Evolutionary conservation across 805 yeast species (phyloP).

Genomic region (Candida coleopterorum): DNA sequence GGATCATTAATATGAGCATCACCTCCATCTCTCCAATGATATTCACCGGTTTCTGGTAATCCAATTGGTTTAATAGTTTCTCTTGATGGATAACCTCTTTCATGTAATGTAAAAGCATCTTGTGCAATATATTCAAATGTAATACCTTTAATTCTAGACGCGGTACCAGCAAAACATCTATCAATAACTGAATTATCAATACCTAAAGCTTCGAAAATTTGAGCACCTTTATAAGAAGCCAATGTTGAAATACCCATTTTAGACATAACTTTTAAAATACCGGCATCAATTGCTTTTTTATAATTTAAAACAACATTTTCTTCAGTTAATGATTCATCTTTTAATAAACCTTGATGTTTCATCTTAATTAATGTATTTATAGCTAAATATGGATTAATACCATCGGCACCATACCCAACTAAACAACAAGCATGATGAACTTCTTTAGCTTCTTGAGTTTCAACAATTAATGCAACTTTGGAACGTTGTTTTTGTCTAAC

Average conservation of each 20-base stretch:
- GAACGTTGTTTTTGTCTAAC: slow-evolving; percentile 96
- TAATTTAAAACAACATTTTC: slow-evolving; percentile 69
- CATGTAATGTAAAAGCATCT: slow-evolving; percentile 92
- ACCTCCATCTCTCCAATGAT: slow-evolving; percentile 99
- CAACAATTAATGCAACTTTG: slow-evolving; percentile 84
- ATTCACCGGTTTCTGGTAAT: slow-evolving; percentile 93
- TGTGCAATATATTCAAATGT: slow-evolving; percentile 95
- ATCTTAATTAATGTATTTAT: slow-evolving; percentile 83
- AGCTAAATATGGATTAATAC: slow-evolving; percentile 88
- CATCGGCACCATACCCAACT: slow-evolving; percentile 97
- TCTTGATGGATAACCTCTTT: slow-evolving; percentile 83
- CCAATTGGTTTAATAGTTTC: slow-evolving; percentile 64
- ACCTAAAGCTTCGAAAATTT: slow-evolving; percentile 95
- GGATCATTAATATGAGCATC: slow-evolving; percentile 95
- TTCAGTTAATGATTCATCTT: slow-evolving; percentile 50
- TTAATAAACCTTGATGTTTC: slow-evolving; percentile 72
- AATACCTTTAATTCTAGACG: slow-evolving; percentile 92
- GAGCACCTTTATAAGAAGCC: slow-evolving; percentile 99
- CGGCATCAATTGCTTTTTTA: slow-evolving; percentile 80
- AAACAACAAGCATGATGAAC: slow-evolving; percentile 94
- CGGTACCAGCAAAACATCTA: slow-evolving; percentile 94
- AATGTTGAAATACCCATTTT: slow-evolving; percentile 98
- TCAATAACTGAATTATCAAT: slow-evolving; percentile 93
- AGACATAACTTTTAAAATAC: slow-evolving; percentile 95
- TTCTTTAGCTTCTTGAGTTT: slow-evolving; percentile 96